Evolutionary conservation across 805 yeast genomes (phyloP).

Genomic region (Ogataea corticis): DNA sequence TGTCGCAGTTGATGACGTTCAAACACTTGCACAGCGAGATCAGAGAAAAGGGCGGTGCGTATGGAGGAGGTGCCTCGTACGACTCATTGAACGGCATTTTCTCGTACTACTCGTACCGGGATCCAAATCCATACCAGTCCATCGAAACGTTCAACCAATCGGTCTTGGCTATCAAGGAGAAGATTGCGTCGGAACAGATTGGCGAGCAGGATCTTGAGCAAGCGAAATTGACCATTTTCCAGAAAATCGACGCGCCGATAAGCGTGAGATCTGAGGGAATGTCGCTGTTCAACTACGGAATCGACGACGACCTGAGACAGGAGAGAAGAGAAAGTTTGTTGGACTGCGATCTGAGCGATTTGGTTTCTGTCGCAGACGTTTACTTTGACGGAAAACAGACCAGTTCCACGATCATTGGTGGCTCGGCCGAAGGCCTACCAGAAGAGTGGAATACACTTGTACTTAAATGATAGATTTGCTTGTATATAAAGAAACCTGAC

Average conservation of each 20-base stretch:
- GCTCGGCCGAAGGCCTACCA: not conserved
- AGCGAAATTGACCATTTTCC: conserved; percentile 90
- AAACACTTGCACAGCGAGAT: conserved; percentile 85
- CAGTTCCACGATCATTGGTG: conserved; percentile 15
- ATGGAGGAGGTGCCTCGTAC: conserved; percentile 92
- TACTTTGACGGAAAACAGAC: conserved; percentile 3
- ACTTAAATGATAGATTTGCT: not conserved
- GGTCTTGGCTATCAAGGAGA: conserved; percentile 44
- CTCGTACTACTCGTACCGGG: conserved; percentile 87
- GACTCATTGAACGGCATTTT: conserved; percentile 80
- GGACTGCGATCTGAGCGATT: conserved; percentile 62
- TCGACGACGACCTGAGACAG: conserved; percentile 79
- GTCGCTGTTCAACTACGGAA: conserved; percentile 60
- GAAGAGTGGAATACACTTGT: conserved; percentile 9
- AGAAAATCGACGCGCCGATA: conserved; percentile 85
- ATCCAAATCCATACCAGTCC: conserved; percentile 81
- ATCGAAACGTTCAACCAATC: conserved; percentile 56
- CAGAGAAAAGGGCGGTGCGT: conserved; percentile 96
- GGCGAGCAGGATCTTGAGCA: conserved; percentile 71
- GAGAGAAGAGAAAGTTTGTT: conserved; percentile 72
- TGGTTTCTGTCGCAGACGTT: conserved; percentile 29
- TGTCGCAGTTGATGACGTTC: conserved; percentile 78
- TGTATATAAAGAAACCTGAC: too few species aligned
- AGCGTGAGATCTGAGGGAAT: conserved; percentile 80
- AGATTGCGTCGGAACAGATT: conserved; percentile 24